Evolutionary conservation across 306 rosid species (phyloP).

Genomic region (Rosa rugosa): DNA sequence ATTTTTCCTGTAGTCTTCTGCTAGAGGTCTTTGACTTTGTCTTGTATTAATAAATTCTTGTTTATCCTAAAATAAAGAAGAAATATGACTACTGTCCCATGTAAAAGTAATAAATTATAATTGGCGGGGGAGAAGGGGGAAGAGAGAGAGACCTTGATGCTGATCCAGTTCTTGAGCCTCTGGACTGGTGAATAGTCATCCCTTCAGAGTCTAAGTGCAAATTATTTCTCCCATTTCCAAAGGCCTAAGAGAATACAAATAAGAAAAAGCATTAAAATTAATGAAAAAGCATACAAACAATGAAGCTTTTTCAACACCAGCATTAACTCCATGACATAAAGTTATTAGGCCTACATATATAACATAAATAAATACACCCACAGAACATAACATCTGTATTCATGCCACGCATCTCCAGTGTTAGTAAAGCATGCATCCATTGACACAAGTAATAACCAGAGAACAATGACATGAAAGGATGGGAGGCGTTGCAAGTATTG

Average conservation of each 20-base stretch:
- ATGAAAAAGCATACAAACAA: background rate
- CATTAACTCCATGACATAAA: background rate
- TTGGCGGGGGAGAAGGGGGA: conserved; percentile 10
- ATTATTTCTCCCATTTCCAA: conserved; percentile 44
- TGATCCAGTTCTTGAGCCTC: conserved; percentile 44
- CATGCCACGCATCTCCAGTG: background rate
- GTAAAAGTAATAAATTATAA: background rate
- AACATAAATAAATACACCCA: background rate
- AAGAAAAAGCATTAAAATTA: conserved; percentile 5
- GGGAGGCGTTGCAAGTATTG: background rate
- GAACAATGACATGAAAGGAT: background rate
- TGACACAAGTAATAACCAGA: background rate
- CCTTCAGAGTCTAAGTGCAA: conserved; percentile 48
- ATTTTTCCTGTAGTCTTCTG: background rate
- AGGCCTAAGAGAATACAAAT: conserved; percentile 44
- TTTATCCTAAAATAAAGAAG: background rate
- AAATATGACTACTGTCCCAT: background rate
- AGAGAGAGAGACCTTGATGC: conserved; percentile 50
- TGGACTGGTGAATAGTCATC: conserved; percentile 38
- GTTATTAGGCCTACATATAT: background rate
- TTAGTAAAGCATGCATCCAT: background rate
- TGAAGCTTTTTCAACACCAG: conserved; percentile 2
- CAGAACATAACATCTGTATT: background rate
- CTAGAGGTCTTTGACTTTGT: background rate
- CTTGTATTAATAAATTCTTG: background rate